Base-by-base conservation (phyloP, 768 basidiomycete genomes). In the Pholiota molesta region DNA sequence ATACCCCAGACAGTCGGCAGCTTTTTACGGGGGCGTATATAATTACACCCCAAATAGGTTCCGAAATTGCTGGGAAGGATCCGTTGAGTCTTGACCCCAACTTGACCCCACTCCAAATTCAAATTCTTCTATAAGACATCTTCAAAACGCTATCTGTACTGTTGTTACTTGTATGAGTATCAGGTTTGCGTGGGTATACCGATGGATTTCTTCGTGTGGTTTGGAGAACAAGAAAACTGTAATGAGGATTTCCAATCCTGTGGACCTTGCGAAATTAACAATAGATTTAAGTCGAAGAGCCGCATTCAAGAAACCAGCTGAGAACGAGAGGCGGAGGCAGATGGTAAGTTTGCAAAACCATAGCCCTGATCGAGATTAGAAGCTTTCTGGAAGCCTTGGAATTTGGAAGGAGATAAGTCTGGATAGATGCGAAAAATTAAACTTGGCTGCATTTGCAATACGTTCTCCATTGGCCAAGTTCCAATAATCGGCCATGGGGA, bases 361-460 rank as follows among this genome's bases (percentile, higher is more conserved):
- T 19, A 7, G 13, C 47, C 19, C 47, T 49, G 47, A 49, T 49
- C 47, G 55, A 29, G 37, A 39, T 56, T 5, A 23, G 55, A 39
- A 23, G 23, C 39, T 11, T 28, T 40, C 35, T 37, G 35, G 35
- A 37, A 37, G 35, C 10, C 37, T 11, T 56, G 40, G n/a, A 56
- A 31, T 23, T 11, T 56, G 40, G n/a, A 56, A 31, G 39, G 40
- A 40, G 40, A 40, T 40, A 42, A 56, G 40, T 42, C 21, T 42
- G 21, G 5, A 37, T 37, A 37, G 35, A 9, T 37, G 35, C 35
- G 35, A 26, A 39, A 55, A 42, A 16, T 40, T 21, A 44, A 26
- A 35, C 55, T 42, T 56, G 54, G 54, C 40, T 17, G 47, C 26
- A 44, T 56, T 56, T 56, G 55, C 55, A 56, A 56, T 56, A 26